Conservation (phyloP, 2,329 filamentous ascomycete species). For the Scedosporium apiospermum region DNA sequence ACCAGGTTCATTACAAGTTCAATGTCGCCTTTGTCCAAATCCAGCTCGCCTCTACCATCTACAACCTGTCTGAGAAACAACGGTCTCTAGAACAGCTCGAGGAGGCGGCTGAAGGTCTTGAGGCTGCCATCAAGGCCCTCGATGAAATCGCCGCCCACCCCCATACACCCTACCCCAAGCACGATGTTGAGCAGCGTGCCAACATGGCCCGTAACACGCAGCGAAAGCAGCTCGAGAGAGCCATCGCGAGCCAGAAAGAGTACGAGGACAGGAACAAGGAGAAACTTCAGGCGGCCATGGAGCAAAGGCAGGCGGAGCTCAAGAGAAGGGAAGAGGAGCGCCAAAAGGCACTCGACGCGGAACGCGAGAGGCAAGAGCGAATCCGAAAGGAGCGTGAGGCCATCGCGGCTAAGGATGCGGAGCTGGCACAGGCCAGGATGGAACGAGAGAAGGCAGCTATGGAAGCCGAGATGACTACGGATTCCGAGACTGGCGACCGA, state of each 20-base stretch:
- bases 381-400: conserved; percentile 78
- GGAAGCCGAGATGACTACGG: conserved; percentile 72
- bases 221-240: conserved; percentile 80
- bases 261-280: conserved; percentile 91
- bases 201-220: conserved; percentile 97
- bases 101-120: conserved; percentile 68
- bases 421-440: conserved; percentile 58
- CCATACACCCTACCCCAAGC: conserved; percentile 75
- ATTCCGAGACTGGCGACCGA: conserved; percentile 72
- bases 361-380: conserved; percentile 66
- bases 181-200: conserved; percentile 86
- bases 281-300: conserved; percentile 72
- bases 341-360: conserved; percentile 55
- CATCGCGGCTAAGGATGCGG: conserved; percentile 67
- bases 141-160: conserved; percentile 54
- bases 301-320: conserved; percentile 72
- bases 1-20: conserved; percentile 88
- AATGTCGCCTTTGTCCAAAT: conserved; percentile 98
- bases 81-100: conserved; percentile 74
- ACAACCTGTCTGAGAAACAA: conserved; percentile 63
- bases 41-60: conserved; percentile 76
- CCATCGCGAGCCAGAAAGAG: conserved; percentile 73
- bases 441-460: conserved; percentile 59
- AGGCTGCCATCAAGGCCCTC: conserved; percentile 69
- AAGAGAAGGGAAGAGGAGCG: conserved; percentile 69